These are phyloP conservation scores for Piper betle DNA, from an alignment of 164 flowering plant genomes.

Conservation along the genomic window DNA sequence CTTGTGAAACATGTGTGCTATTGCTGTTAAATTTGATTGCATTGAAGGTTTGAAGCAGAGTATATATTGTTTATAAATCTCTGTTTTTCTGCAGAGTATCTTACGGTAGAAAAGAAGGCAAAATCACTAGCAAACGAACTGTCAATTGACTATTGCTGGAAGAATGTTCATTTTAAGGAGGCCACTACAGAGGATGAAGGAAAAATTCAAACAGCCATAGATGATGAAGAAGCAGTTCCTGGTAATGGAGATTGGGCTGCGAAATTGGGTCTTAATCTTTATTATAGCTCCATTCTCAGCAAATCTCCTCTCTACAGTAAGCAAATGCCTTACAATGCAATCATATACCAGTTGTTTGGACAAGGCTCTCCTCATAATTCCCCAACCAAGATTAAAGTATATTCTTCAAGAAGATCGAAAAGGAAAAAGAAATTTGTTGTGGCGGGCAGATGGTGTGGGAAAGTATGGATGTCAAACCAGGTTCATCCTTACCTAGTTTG, in stretches of 20 bases:
- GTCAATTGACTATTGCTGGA: constrained; percentile 48
- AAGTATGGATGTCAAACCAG: constrained; percentile 95
- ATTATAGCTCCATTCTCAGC: constrained; percentile 72
- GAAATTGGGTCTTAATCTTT: constrained; percentile 83
- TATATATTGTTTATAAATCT: not conserved
- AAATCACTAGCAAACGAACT: constrained; percentile 60
- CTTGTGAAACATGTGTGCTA: too few species aligned
- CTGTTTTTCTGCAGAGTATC: constrained; percentile 51
- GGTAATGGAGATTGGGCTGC: constrained; percentile 94
- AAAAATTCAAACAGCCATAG: constrained; percentile 46
- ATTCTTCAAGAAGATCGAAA: constrained; percentile 26
- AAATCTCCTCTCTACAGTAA: constrained; percentile 82
- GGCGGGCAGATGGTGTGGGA: constrained; percentile 99
- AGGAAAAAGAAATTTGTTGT: constrained; percentile 58
- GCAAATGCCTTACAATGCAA: constrained; percentile 90
- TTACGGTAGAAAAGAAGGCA: constrained; percentile 65
- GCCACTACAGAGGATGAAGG: constrained; percentile 55
- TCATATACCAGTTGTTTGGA: constrained; percentile 79
- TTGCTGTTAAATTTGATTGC: too few species aligned
- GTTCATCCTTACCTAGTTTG: constrained; percentile 65
- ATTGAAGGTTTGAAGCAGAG: too few species aligned
- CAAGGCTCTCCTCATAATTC: constrained; percentile 33
- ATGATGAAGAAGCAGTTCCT: constrained; percentile 56
- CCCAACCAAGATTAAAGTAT: constrained; percentile 19
- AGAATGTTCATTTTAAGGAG: constrained; percentile 39